These are phyloP conservation scores for Metarhizium robertsii DNA, from an alignment of 2,329 filamentous ascomycete genomes.

Conservation along the genomic window DNA sequence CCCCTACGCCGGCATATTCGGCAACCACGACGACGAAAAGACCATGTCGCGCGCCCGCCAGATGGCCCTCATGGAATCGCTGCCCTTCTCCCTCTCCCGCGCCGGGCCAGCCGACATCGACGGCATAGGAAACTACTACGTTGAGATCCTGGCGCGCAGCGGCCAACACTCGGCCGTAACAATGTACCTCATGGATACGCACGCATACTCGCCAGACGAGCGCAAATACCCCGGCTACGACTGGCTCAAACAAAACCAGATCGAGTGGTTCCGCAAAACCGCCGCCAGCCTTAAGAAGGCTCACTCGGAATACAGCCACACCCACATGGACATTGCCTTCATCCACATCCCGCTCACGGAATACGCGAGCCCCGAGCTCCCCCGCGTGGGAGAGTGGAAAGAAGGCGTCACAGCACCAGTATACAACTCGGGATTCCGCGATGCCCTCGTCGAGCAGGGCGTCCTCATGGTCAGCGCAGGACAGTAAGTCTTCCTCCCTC, in stretches of 20 bases:
- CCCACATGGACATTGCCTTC: constrained; percentile 93
- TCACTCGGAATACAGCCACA: constrained; percentile 78
- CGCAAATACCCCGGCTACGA: constrained; percentile 86
- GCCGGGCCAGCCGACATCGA: constrained; percentile 77
- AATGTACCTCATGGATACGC: constrained; percentile 90
- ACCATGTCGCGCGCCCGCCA: constrained; percentile 66
- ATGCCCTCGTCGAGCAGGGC: constrained; percentile 78
- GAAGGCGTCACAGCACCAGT: constrained; percentile 80
- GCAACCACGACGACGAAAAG: constrained; percentile 94
- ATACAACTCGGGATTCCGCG: constrained; percentile 88
- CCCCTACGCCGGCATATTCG: constrained; percentile 89
- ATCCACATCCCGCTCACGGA: constrained; percentile 96
- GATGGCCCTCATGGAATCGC: constrained; percentile 76
- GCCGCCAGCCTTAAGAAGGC: constrained; percentile 63
- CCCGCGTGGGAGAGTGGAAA: constrained; percentile 58
- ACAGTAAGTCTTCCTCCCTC: constrained; percentile 50
- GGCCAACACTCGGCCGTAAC: constrained; percentile 82
- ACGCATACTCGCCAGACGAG: constrained; percentile 86
- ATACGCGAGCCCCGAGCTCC: constrained; percentile 56
- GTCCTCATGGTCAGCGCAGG: constrained; percentile 84
- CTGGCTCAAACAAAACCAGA: constrained; percentile 92
- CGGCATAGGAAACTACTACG: constrained; percentile 88
- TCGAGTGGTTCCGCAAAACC: constrained; percentile 85
- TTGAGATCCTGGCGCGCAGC: constrained; percentile 79
- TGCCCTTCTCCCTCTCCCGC: constrained; percentile 83